These are phyloP conservation scores for Cyanophora paradoxa DNA, from an alignment of 78 protist species.

Conservation along the genomic window DNA sequence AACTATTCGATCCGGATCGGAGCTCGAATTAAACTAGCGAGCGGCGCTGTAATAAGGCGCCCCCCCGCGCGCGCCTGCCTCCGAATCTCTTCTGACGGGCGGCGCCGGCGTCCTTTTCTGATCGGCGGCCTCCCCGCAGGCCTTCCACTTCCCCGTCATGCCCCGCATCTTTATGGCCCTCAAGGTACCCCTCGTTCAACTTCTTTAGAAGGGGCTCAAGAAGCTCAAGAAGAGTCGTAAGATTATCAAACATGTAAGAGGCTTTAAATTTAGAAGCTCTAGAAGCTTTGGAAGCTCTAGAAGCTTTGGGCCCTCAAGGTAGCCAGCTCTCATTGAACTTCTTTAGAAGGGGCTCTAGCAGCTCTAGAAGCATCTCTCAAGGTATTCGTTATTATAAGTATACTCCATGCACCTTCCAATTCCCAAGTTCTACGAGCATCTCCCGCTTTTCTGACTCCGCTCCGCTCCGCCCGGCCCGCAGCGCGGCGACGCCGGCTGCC, in stretches of 20 bases:
- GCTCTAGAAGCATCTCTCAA: no score
- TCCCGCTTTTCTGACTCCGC: not conserved
- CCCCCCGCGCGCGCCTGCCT: no score
- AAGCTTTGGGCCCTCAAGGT: not conserved
- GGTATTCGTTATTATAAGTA: no score
- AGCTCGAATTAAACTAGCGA: no score
- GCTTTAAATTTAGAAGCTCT: not conserved
- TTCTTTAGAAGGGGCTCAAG: not conserved
- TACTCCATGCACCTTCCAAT: no score
- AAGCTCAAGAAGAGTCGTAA: not conserved
- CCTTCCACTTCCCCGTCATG: constrained; percentile 78
- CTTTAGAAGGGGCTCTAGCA: not conserved
- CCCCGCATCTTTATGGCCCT: constrained; percentile 63
- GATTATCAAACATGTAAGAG: not conserved
- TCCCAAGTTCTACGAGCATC: not conserved
- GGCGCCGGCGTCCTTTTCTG: no score
- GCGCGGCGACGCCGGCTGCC: not conserved
- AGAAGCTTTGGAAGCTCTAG: not conserved
- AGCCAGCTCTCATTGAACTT: not conserved
- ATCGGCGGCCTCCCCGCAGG: no score
- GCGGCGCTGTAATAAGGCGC: no score
- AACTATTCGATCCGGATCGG: no score
- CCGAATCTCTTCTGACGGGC: no score
- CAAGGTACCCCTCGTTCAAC: no score
- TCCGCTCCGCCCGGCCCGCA: not conserved